Evolutionary conservation across 2,329 filamentous ascomycete species (phyloP).

Genomic region (Shiraia bambusicola): DNA sequence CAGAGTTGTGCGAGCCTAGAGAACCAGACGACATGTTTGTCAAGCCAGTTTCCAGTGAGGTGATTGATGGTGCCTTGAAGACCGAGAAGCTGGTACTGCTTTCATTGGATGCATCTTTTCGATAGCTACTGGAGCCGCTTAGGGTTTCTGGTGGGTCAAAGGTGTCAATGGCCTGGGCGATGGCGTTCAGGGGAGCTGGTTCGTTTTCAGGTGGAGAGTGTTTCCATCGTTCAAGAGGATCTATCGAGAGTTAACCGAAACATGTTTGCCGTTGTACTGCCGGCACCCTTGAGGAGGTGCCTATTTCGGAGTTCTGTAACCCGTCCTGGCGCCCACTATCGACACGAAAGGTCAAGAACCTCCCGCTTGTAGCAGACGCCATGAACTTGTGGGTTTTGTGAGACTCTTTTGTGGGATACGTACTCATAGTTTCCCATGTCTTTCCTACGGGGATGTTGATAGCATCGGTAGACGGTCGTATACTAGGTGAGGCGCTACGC

Average conservation of each 20-base stretch:
- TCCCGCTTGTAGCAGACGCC: slow-evolving; percentile 17
- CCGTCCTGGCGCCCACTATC: slow-evolving; percentile 5
- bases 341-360: slow-evolving; percentile 27
- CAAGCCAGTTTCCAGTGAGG: slow-evolving; percentile 55
- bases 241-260: slow-evolving; percentile 51
- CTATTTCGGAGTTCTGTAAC: slow-evolving; percentile 2
- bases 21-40: slow-evolving; percentile 56
- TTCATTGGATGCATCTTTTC: slow-evolving; percentile 54
- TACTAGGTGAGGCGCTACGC: slow-evolving; percentile 68
- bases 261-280: slow-evolving; percentile 21
- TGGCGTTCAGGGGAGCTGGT: slow-evolving; percentile 64
- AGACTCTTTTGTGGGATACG: slow-evolving; percentile 22
- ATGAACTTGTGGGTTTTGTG: slow-evolving; percentile 18
- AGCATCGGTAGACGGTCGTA: slow-evolving; percentile 61
- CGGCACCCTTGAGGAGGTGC: slow-evolving; percentile 8
- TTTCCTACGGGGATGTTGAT: slow-evolving; percentile 73
- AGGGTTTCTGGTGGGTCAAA: slow-evolving; percentile 34
- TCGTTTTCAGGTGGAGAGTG: slow-evolving; percentile 69
- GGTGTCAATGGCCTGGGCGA: slow-evolving; percentile 59
- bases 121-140: slow-evolving; percentile 43
- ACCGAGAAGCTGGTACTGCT: slow-evolving; percentile 53
- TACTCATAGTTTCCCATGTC: slow-evolving; percentile 51
- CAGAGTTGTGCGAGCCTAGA: slow-evolving; percentile 57
- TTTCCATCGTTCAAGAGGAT: slow-evolving; percentile 69
- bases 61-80: slow-evolving; percentile 55